Evolutionary conservation across 2,329 filamentous ascomycete species (phyloP), one percentile per base, ranked within the genome.

Genomic region (Neofusicoccum ribis): DNA sequence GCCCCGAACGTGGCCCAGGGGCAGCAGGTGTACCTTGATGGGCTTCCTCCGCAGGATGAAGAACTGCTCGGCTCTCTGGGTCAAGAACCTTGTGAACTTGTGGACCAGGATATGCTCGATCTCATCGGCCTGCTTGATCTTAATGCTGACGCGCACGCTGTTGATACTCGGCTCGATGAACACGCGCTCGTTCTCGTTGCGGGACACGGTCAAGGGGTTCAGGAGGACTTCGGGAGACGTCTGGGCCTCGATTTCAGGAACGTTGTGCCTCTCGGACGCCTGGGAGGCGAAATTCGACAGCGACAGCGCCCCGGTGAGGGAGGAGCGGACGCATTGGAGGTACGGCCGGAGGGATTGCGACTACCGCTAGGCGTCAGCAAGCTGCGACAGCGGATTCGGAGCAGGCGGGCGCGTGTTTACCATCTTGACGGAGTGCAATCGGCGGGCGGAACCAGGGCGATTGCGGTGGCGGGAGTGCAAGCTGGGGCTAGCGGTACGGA

Each of bases 61-160:
- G 82, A 99, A 99, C 0, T 92, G 92, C 81, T 99, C 95, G 56
- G 95, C 95, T 79, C 94, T 86, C 82, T 97, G 94, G 44, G 92
- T 97, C 81, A 99, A 82, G 85, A 99, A 99, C 65, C 95, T 87
- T 46, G 93, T 97, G 75, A 99, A 98, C 81, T 99, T 99, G 83
- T 98, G 95, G 69, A 99, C 95, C 68, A 99, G 83, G 69, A 99
- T 98, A 77, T 96, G 88, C 80, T 99, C 95, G 74, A 98, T 99
- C 83, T 99, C 95, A 79, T 99, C 95, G 68, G 95, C 95, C 84
- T 99, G 95, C 83, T 99, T 99, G 80, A 99, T 97, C 84, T 94
- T 92, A 83, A 99, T 96, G 86, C 92, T 97, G 75, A 99, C 91
- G 72, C 95, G 90, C 71, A 99, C 91, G 71, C 91, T 96, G 86